Conservation (phyloP, 371 early-diverging fungal genomes). For the Syncephalastrum racemosum region DNA sequence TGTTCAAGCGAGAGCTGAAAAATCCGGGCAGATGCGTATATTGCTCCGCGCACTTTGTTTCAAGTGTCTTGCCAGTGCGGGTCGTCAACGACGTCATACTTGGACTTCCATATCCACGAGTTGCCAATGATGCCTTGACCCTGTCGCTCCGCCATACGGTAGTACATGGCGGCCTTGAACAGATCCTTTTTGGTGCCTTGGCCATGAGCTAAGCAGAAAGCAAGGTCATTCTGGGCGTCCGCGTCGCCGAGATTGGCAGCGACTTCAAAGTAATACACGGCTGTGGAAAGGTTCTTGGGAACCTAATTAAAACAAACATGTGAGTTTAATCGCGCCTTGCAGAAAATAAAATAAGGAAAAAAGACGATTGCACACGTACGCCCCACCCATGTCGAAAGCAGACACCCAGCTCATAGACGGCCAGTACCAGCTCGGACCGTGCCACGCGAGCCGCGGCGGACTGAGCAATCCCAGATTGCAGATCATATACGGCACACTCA, state of each 20-base stretch:
- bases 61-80: slow-evolving; percentile 6
- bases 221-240: slow-evolving; percentile 89
- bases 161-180: slow-evolving; percentile 83
- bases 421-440: slow-evolving; percentile 66
- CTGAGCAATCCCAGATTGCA: slow-evolving; percentile 17
- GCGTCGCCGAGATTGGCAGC: slow-evolving; percentile 90
- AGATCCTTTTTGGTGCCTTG: slow-evolving; percentile 86
- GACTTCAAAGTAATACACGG: slow-evolving; percentile 86
- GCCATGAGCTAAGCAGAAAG: slow-evolving; percentile 77
- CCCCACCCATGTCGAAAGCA: slow-evolving; percentile 94
- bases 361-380: slow-evolving; percentile 32
- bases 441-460: slow-evolving; percentile 25
- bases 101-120: slow-evolving; percentile 94
- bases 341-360: background rate
- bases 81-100: slow-evolving; percentile 49
- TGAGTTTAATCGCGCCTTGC: background rate
- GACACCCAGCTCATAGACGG: slow-evolving; percentile 86
- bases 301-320: slow-evolving; percentile 38
- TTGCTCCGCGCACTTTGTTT: no score
- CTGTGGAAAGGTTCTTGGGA: slow-evolving; percentile 75
- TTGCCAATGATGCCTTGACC: slow-evolving; percentile 84
- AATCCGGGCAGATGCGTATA: no score
- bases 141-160: slow-evolving; percentile 82
- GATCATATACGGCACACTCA: slow-evolving; percentile 54
- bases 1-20: no score